Evolutionary conservation across 768 basidiomycete genomes (phyloP).

Genomic region (Boletus vinaceobasis): DNA sequence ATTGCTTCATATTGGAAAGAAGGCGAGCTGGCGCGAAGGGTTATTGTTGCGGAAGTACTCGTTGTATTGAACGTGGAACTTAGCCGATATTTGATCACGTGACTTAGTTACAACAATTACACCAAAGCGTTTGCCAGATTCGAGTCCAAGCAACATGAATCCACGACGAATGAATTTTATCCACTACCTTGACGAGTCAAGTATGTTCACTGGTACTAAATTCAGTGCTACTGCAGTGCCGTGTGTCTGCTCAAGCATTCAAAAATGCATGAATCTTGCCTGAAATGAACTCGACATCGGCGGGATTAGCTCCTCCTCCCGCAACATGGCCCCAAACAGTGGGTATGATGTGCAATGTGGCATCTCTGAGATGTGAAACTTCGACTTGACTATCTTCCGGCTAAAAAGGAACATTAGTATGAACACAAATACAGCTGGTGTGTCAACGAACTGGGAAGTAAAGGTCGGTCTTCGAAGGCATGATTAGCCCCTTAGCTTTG

Average conservation of each 20-base stretch:
- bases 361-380: slow-evolving; percentile 39
- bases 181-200: neutral
- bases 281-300: slow-evolving; percentile 41
- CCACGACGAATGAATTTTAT: too few species aligned
- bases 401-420: slow-evolving; percentile 24
- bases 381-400: slow-evolving; percentile 57
- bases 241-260: slow-evolving; percentile 21
- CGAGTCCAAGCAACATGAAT: too few species aligned
- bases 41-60: neutral
- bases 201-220: neutral
- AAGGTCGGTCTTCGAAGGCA: slow-evolving; percentile 59
- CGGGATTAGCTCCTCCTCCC: slow-evolving; percentile 41
- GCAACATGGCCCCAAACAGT: slow-evolving; percentile 59
- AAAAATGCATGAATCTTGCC: slow-evolving; percentile 42
- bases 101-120: neutral
- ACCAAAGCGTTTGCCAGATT: too few species aligned
- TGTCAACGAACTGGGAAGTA: slow-evolving; percentile 48
- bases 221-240: neutral
- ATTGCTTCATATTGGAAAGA: slow-evolving; percentile 21
- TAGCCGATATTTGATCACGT: slow-evolving; percentile 10
- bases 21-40: neutral
- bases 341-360: slow-evolving; percentile 49
- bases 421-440: neutral
- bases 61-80: slow-evolving; percentile 6
- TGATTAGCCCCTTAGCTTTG: slow-evolving; percentile 52